Percentiles rank a stretch among this genome's conserved stretches.
Evolutionary conservation across 169 alveolate genomes (phyloP).

Genomic region (Perkinsus chesapeaki): DNA sequence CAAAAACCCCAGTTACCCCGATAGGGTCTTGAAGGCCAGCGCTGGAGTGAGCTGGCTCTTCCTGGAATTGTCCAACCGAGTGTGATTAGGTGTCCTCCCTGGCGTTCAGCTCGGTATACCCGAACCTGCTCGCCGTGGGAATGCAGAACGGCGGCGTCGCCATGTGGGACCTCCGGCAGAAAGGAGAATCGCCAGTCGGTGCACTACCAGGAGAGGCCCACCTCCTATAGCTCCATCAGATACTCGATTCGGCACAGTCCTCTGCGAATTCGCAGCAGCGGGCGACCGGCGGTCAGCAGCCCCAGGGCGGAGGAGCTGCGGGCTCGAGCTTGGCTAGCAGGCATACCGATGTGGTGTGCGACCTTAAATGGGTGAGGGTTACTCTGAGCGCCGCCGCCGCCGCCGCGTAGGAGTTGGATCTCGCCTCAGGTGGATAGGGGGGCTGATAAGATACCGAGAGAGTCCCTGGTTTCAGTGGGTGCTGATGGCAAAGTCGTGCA

Average conservation of each 20-base stretch:
- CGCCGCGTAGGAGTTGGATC: background rate
- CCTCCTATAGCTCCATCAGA: conserved; percentile 28
- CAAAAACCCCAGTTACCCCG: conserved; percentile 75
- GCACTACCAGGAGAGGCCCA: conserved; percentile 49
- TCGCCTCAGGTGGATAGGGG: background rate
- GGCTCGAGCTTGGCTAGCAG: conserved; percentile 30
- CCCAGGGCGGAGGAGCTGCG: background rate
- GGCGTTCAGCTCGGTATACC: conserved; percentile 58
- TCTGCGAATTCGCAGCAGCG: background rate
- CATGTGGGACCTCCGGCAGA: conserved; percentile 65
- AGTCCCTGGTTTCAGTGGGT: conserved; percentile 33
- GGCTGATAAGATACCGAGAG: conserved; percentile 40
- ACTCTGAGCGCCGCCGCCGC: conserved; percentile 40
- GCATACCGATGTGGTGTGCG: conserved; percentile 88
- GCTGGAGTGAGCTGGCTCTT: conserved; percentile 53
- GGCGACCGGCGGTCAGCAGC: background rate
- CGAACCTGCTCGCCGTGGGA: conserved; percentile 76
- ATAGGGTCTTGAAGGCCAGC: conserved; percentile 55
- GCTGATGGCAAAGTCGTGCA: conserved; percentile 79
- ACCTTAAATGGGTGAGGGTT: conserved; percentile 73
- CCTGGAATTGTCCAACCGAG: too few species aligned
- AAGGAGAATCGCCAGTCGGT: conserved; percentile 54
- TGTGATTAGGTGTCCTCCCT: conserved; percentile 38
- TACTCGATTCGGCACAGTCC: background rate
- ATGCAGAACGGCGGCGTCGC: conserved; percentile 72